phyloP scores from a whole-genome alignment of 2,329 filamentous ascomycete species.

The Alternaria atra region DNA sequence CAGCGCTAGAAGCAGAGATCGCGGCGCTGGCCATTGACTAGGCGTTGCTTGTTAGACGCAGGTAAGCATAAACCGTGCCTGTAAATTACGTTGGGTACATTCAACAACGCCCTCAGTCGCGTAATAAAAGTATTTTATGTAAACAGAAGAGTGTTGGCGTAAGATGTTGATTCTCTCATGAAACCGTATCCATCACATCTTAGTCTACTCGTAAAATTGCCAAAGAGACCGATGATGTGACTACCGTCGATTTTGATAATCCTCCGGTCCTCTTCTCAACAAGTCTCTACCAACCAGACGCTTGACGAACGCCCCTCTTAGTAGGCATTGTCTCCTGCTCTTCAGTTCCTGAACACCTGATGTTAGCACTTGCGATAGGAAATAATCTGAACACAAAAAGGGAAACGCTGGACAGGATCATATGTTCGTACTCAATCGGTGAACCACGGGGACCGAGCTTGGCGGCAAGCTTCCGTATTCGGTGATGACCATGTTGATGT shows the following conservation, averaged over 20 bases:
- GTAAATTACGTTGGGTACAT: neutral
- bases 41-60: too few species aligned
- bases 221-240: neutral
- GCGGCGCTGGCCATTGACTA: neutral
- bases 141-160: neutral
- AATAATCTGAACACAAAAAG: slow-evolving; percentile 12
- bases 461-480: slow-evolving; percentile 89
- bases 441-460: slow-evolving; percentile 81
- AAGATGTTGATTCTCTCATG: neutral
- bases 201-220: neutral
- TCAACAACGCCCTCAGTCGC: neutral
- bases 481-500: slow-evolving; percentile 87
- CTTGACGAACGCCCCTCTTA: slow-evolving; percentile 16
- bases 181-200: too few species aligned
- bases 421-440: slow-evolving; percentile 61
- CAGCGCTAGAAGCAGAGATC: neutral
- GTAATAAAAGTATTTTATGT: neutral
- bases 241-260: neutral
- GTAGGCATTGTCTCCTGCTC: slow-evolving; percentile 18
- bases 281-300: slow-evolving; percentile 13
- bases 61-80: too few species aligned
- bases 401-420: slow-evolving; percentile 28
- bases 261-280: neutral
- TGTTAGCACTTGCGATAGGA: slow-evolving; percentile 14
- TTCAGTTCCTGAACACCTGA: slow-evolving; percentile 19